These are phyloP conservation scores for Aquanectria penicillioides DNA, from an alignment of 2,329 filamentous ascomycete genomes.

Conservation along the genomic window DNA sequence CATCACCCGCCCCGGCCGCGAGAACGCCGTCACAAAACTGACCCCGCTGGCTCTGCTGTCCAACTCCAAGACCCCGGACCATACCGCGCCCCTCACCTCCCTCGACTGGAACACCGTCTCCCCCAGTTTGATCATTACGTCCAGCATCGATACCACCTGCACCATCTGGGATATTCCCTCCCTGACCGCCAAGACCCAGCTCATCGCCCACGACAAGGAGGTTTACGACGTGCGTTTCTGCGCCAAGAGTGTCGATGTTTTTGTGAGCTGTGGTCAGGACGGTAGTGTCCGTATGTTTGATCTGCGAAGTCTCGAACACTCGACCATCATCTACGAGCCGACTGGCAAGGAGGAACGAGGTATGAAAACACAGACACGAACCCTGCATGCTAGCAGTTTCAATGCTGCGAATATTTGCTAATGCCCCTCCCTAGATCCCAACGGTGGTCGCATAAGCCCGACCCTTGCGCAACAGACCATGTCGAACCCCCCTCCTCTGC, in stretches of 20 bases:
- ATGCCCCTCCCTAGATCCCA: constrained; percentile 55
- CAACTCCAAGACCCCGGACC: constrained; percentile 98
- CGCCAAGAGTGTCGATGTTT: constrained; percentile 97
- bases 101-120: constrained; percentile 98
- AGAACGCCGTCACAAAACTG: constrained; percentile 77
- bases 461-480: constrained; percentile 82
- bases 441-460: constrained; percentile 74
- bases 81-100: constrained; percentile 95
- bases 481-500: constrained; percentile 78
- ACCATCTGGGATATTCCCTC: constrained; percentile 99
- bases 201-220: constrained; percentile 99
- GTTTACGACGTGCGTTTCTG: constrained; percentile 99
- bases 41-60: constrained; percentile 92
- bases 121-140: constrained; percentile 97
- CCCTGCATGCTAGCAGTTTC: neutral
- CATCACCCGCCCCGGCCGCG: constrained; percentile 68
- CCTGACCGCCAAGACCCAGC: constrained; percentile 94
- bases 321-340: constrained; percentile 98
- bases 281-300: constrained; percentile 99
- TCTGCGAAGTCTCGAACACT: constrained; percentile 93
- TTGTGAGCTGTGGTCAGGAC: constrained; percentile 96
- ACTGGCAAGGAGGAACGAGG: constrained; percentile 84
- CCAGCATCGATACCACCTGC: constrained; percentile 98
- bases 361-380: constrained; percentile 49
- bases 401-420: constrained; percentile 22